A percentile compares a stretch with the other conserved stretches of the same genome.
These are phyloP conservation scores for Venturia oleaginea DNA, from an alignment of 2,329 filamentous ascomycete species.

Conservation along the genomic window DNA sequence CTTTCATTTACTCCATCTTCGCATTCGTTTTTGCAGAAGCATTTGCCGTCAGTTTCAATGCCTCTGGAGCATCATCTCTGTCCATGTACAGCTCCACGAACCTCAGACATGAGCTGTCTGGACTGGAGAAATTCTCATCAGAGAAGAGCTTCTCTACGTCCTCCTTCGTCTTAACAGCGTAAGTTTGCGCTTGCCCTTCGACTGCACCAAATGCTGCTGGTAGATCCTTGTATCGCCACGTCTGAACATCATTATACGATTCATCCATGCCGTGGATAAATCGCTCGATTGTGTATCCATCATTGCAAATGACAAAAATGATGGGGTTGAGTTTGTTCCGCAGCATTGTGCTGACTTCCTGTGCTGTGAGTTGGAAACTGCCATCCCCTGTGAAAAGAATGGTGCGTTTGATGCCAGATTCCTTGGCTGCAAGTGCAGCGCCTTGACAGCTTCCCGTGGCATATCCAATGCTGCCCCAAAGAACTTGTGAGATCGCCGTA, in stretches of 20 bases:
- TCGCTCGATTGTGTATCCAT: constrained; percentile 83
- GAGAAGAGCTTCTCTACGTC: constrained; percentile 58
- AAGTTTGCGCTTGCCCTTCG: constrained; percentile 50
- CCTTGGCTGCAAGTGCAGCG: constrained; percentile 66
- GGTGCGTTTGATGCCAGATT: constrained; percentile 52
- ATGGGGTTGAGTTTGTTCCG: constrained; percentile 65
- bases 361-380: constrained; percentile 73
- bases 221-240: constrained; percentile 65
- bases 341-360: constrained; percentile 79
- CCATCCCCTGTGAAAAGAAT: constrained; percentile 87
- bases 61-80: constrained; percentile 65
- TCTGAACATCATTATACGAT: constrained; percentile 69
- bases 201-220: constrained; percentile 58
- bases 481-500: constrained; percentile 70
- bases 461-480: constrained; percentile 62
- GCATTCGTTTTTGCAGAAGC: constrained; percentile 55
- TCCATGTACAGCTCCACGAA: constrained; percentile 79
- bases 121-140: constrained; percentile 48
- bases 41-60: constrained; percentile 60
- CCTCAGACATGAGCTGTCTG: constrained; percentile 41
- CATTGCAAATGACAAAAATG: constrained; percentile 79
- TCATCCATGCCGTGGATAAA: constrained; percentile 78
- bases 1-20: background rate
- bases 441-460: constrained; percentile 54
- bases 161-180: constrained; percentile 58